Evolutionary conservation across 805 yeast species (phyloP).

Genomic region (Wickerhamiella azyma): DNA sequence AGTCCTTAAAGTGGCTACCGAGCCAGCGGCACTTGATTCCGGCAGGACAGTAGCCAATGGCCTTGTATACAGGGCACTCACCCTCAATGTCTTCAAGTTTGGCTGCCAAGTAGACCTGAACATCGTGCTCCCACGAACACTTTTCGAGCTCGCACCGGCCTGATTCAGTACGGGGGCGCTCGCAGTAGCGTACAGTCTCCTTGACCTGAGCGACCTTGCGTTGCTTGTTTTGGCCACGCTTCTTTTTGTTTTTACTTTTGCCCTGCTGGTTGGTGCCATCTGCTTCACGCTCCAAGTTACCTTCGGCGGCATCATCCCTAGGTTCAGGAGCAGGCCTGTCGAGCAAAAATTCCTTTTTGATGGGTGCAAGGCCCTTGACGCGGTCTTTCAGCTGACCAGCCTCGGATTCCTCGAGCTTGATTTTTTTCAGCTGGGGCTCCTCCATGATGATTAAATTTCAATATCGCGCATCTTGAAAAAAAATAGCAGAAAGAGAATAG

Average conservation of each 20-base stretch:
- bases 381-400: constrained; percentile 10
- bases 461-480: too few relatives aligned
- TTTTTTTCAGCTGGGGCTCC: background rate
- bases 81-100: constrained; percentile 68
- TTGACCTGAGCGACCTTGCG: constrained; percentile 17
- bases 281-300: constrained; percentile 14
- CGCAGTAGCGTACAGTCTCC: constrained; percentile 17
- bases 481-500: too few relatives aligned
- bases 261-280: constrained; percentile 10
- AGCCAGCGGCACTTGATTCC: constrained; percentile 92
- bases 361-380: constrained; percentile 20
- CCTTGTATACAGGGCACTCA: constrained; percentile 67
- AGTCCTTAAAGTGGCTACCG: constrained; percentile 48
- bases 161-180: constrained; percentile 10
- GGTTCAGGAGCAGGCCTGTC: constrained; percentile 2
- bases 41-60: constrained; percentile 80
- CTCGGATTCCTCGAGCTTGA: background rate
- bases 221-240: constrained; percentile 20
- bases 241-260: constrained; percentile 13
- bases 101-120: constrained; percentile 43
- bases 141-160: constrained; percentile 41
- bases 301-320: constrained; percentile 10
- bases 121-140: constrained; percentile 70
- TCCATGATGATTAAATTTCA: background rate
- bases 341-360: constrained; percentile 12